phyloP scores from a whole-genome alignment of 2,329 filamentous ascomycete species.

The Calonectria hongkongensis region DNA sequence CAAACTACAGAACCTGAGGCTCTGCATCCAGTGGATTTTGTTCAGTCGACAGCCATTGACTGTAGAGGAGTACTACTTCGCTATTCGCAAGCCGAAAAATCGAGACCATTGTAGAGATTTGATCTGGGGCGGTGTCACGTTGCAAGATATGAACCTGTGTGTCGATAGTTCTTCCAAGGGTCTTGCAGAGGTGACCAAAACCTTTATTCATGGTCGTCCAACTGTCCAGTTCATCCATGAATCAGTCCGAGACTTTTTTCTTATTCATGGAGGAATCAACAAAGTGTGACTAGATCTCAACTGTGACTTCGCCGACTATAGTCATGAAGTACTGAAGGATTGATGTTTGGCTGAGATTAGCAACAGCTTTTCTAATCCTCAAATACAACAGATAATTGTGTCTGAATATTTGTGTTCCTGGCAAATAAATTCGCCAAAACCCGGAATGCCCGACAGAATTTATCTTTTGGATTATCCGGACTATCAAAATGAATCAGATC shows the following conservation, averaged over 20 bases:
- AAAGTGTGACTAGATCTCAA: neutral
- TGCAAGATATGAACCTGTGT: neutral
- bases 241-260: neutral
- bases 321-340: neutral
- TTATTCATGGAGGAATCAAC: neutral
- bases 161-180: neutral
- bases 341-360: neutral
- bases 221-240: conserved; percentile 7
- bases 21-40: conserved; percentile 73
- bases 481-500: no score
- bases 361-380: no score
- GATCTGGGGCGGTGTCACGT: neutral
- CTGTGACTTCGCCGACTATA: neutral
- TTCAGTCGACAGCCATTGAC: conserved; percentile 66
- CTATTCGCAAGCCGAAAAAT: conserved; percentile 4
- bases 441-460: no score
- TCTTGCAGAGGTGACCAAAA: neutral
- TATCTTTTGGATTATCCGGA: no score
- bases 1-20: conserved; percentile 62
- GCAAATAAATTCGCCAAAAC: no score
- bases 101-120: neutral
- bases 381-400: neutral
- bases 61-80: conserved; percentile 65
- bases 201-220: no score
- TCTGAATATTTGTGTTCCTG: no score